phyloP scores from a whole-genome alignment of 495 filamentous ascomycete species.

The Talaromyces borbonicus region DNA sequence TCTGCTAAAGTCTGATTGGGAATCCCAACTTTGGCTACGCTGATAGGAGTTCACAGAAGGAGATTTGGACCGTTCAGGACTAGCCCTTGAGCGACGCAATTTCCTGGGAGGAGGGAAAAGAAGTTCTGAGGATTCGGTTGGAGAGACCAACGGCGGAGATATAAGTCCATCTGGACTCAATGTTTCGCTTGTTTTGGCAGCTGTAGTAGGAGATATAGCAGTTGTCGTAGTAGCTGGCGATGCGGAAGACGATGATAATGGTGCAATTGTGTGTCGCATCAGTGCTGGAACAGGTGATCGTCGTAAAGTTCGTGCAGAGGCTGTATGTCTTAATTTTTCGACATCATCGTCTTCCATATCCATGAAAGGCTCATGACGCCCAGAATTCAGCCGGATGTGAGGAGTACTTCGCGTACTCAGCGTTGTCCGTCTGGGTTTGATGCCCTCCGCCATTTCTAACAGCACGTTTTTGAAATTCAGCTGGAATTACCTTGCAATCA shows the following conservation, averaged over 20 bases:
- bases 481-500: neutral
- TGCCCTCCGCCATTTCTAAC: constrained; percentile 5
- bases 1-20: constrained; percentile 36
- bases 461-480: too few relatives aligned
- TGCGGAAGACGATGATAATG: too few relatives aligned
- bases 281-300: constrained; percentile 1
- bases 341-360: constrained; percentile 13
- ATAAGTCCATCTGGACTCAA: neutral
- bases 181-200: constrained; percentile 16
- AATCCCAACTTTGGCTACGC: constrained; percentile 53
- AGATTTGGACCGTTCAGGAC: constrained; percentile 32
- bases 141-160: constrained; percentile 15
- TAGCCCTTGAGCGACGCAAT: constrained; percentile 25
- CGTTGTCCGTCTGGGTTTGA: neutral
- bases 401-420: constrained; percentile 20
- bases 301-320: constrained; percentile 22
- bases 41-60: constrained; percentile 38
- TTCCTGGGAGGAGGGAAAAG: constrained; percentile 47
- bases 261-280: too few relatives aligned
- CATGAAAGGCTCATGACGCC: constrained; percentile 39
- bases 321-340: constrained; percentile 12
- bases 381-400: constrained; percentile 53
- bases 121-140: constrained; percentile 47
- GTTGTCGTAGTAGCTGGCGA: neutral
- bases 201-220: constrained; percentile 16